Evolutionary conservation across 2,329 filamentous ascomycete species (phyloP).

Genomic region (Bipolaris sorokiniana): DNA sequence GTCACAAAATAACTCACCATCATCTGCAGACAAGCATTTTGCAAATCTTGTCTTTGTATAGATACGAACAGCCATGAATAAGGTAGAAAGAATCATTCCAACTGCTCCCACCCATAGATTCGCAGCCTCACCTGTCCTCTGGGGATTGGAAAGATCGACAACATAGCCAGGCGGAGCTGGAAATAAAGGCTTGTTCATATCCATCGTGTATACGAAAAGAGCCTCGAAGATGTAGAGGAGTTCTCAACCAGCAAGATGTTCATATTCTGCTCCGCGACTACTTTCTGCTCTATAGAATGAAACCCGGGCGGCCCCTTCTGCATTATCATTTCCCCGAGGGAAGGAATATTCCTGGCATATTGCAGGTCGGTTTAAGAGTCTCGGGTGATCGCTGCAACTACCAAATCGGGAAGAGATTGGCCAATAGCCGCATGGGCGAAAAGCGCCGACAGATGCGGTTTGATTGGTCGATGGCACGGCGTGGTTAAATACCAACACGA

Average conservation of each 20-base stretch:
- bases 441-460: neutral
- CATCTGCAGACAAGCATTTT: slow-evolving; percentile 32
- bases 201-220: slow-evolving; percentile 6
- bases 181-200: slow-evolving; percentile 20
- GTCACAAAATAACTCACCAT: slow-evolving; percentile 23
- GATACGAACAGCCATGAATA: slow-evolving; percentile 32
- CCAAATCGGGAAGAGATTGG: neutral
- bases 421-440: neutral
- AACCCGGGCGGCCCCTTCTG: neutral
- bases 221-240: neutral
- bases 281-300: neutral
- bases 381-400: neutral
- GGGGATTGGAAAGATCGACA: slow-evolving; percentile 36
- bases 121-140: slow-evolving; percentile 15
- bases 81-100: slow-evolving; percentile 27
- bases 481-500: neutral
- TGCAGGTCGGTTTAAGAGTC: neutral
- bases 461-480: neutral
- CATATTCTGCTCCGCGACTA: neutral
- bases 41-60: slow-evolving; percentile 34
- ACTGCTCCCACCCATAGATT: slow-evolving; percentile 30
- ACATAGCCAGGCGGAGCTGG: slow-evolving; percentile 35
- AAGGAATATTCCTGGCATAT: neutral
- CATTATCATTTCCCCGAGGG: neutral
- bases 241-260: neutral